A percentile compares a stretch with the other conserved stretches of the same genome.
Conservation (phyloP, 306 rosid species). For the Senna siamea region DNA sequence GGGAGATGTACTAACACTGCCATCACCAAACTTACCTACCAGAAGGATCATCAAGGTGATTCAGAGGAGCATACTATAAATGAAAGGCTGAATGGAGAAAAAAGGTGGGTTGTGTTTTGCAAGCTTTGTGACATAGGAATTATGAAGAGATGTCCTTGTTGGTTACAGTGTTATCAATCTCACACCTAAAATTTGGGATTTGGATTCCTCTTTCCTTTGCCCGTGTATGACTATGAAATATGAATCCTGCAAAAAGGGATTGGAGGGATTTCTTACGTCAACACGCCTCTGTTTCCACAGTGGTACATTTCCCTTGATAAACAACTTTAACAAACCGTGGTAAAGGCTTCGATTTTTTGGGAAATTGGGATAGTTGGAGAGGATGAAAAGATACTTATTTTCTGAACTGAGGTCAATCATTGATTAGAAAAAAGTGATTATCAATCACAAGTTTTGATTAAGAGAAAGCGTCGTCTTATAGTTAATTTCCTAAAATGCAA, state of each 20-base stretch:
- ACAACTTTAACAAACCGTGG: neutral
- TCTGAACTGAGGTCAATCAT: neutral
- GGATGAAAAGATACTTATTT: neutral
- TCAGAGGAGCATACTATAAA: conserved; percentile 41
- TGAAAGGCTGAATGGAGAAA: conserved; percentile 31
- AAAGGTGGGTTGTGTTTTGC: conserved; percentile 25
- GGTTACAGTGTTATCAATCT: conserved; percentile 10
- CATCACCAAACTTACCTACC: conserved; percentile 47
- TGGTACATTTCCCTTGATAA: neutral
- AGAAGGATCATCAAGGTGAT: conserved; percentile 21
- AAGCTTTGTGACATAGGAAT: conserved; percentile 13
- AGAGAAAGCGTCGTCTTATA: neutral
- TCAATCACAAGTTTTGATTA: neutral
- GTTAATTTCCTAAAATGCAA: neutral
- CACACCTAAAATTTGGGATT: conserved; percentile 11
- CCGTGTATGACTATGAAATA: no score
- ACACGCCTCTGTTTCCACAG: neutral
- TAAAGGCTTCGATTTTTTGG: neutral
- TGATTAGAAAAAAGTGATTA: neutral
- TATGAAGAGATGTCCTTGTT: neutral
- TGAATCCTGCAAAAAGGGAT: conserved; percentile 12
- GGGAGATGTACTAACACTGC: conserved; percentile 35
- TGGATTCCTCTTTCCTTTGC: neutral
- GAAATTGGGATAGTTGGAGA: neutral
- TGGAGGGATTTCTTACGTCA: conserved; percentile 23